Percentiles rank a stretch among this genome's conserved stretches.
Evolutionary conservation across 139 green algal species (phyloP).

Genomic region (Mesotaenium endlicherianum): DNA sequence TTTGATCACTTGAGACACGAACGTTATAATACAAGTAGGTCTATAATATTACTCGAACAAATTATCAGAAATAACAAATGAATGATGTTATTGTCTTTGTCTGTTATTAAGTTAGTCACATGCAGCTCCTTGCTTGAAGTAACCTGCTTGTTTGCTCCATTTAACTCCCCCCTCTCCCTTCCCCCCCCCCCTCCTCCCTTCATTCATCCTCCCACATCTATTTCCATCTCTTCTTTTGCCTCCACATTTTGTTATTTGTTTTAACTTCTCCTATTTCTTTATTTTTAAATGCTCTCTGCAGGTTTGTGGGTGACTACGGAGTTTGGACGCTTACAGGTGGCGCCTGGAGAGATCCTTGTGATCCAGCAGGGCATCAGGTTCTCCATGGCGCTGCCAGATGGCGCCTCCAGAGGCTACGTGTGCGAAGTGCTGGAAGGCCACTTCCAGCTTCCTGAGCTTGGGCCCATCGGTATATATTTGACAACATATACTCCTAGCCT

Average conservation of each 20-base stretch:
- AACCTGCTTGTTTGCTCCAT: too few species aligned
- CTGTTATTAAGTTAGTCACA: too few species aligned
- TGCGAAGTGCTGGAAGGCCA: conserved; percentile 85
- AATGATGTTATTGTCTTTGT: too few species aligned
- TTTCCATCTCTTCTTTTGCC: not conserved
- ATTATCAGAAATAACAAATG: too few species aligned
- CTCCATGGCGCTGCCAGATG: conserved; percentile 66
- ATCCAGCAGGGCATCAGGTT: conserved; percentile 83
- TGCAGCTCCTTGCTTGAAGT: too few species aligned
- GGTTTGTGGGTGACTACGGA: conserved; percentile 78
- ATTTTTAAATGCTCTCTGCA: conserved; percentile 10
- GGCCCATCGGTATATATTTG: conserved; percentile 69
- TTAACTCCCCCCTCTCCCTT: too few species aligned
- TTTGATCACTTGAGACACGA: too few species aligned
- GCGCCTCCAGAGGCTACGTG: conserved; percentile 76
- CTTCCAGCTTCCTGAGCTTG: conserved; percentile 89
- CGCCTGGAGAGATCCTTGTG: conserved; percentile 74
- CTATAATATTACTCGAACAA: too few species aligned
- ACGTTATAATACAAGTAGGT: too few species aligned
- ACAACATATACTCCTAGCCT: not conserved
- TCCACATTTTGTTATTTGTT: not conserved
- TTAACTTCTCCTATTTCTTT: not conserved
- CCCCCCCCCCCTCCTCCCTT: too few species aligned
- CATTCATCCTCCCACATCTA: not conserved
- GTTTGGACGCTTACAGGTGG: conserved; percentile 58